These are phyloP conservation scores for Nepenthes gracilis DNA, from an alignment of 148 eudicot genomes.

Conservation along the genomic window DNA sequence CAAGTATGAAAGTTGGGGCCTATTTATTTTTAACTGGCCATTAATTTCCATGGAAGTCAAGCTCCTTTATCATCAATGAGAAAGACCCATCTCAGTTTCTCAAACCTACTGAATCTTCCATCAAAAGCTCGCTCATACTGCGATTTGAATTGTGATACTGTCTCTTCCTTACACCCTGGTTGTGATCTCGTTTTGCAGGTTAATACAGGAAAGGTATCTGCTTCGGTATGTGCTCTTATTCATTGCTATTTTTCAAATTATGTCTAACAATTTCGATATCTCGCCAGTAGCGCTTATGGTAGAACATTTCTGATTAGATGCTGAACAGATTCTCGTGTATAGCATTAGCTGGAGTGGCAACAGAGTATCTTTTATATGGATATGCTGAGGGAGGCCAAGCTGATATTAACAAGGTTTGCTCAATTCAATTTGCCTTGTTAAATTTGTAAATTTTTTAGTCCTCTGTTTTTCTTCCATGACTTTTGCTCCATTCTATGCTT, in stretches of 20 bases:
- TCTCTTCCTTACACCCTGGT: not conserved
- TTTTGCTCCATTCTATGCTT: not conserved
- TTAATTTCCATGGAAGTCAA: too few relatives aligned
- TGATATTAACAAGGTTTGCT: constrained; percentile 63
- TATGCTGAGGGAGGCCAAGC: constrained; percentile 85
- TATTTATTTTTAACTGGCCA: too few relatives aligned
- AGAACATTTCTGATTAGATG: constrained; percentile 30
- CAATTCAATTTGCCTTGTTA: not conserved
- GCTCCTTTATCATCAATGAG: too few relatives aligned
- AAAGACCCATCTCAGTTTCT: too few relatives aligned
- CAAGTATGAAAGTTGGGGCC: too few relatives aligned
- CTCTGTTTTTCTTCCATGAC: not conserved
- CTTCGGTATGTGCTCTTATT: constrained; percentile 31
- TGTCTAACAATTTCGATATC: not conserved
- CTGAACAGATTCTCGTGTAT: constrained; percentile 89
- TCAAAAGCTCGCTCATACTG: too few relatives aligned
- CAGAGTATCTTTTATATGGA: constrained; percentile 82
- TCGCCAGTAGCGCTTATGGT: too few relatives aligned
- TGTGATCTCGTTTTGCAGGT: constrained; percentile 37
- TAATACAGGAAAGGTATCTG: constrained; percentile 60
- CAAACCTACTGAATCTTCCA: too few relatives aligned
- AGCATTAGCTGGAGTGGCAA: constrained; percentile 90
- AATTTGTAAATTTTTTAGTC: too few relatives aligned
- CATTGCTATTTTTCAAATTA: not conserved
- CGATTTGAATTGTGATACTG: too few relatives aligned